Conservation (phyloP, 2,329 filamentous ascomycete genomes). For the Rhynchosporium agropyri region DNA sequence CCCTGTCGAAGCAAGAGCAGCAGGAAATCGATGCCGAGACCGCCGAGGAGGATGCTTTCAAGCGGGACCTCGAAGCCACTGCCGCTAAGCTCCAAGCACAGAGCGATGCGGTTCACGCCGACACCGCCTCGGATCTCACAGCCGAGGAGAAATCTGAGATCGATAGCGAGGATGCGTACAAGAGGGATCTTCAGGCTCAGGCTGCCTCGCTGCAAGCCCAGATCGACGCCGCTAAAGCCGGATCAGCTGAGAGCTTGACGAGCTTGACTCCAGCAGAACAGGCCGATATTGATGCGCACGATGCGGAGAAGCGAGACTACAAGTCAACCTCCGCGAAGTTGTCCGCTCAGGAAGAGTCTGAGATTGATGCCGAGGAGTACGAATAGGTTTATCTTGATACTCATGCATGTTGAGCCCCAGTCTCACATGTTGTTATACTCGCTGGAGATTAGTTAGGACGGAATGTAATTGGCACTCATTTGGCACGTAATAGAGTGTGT, state of each 20-base stretch:
- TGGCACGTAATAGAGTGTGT: too few relatives aligned
- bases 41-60: conserved; percentile 12
- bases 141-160: conserved; percentile 9
- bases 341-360: background rate
- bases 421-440: too few relatives aligned
- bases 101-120: conserved; percentile 5
- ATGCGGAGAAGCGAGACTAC: background rate
- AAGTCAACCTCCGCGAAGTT: background rate
- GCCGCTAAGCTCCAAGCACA: conserved; percentile 11
- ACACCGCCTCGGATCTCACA: background rate
- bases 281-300: conserved; percentile 3
- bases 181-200: background rate
- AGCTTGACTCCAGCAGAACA: background rate
- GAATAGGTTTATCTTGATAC: background rate
- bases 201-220: background rate
- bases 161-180: background rate
- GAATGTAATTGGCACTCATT: too few relatives aligned
- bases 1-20: background rate
- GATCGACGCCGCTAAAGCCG: background rate
- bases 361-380: background rate
- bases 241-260: background rate
- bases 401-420: background rate
- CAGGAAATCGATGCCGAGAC: conserved; percentile 8
- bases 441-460: too few relatives aligned
- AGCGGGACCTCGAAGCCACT: conserved; percentile 4